These are phyloP conservation scores for Shiraia sp. DNA, from an alignment of 2,329 filamentous ascomycete species.

Conservation along the genomic window DNA sequence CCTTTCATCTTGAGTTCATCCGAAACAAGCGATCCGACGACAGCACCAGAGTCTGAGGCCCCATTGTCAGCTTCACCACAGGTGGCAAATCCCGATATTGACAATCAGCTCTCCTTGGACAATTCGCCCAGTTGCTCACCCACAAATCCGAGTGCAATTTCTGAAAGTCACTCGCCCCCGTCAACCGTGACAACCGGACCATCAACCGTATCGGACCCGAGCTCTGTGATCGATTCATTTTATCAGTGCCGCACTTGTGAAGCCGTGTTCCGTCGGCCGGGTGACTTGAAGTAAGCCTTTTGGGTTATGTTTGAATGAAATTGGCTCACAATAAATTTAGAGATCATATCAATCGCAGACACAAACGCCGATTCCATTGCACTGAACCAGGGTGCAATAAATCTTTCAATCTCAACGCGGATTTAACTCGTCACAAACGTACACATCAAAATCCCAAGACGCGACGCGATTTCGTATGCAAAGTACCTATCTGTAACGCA, in stretches of 20 bases:
- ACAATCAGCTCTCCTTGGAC: neutral
- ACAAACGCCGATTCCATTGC: slow-evolving; percentile 1
- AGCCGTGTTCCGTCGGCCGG: neutral
- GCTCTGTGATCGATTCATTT: neutral
- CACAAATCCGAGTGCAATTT: neutral
- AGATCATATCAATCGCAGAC: slow-evolving; percentile 2
- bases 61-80: neutral
- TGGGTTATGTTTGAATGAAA: neutral
- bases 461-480: neutral
- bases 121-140: neutral
- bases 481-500: neutral
- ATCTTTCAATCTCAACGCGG: neutral
- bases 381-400: neutral
- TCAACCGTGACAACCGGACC: neutral
- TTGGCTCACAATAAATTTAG: no score
- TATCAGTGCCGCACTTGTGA: no score
- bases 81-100: neutral
- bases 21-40: neutral
- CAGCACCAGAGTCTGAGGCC: neutral
- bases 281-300: slow-evolving; percentile 1
- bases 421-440: neutral
- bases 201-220: neutral
- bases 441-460: neutral
- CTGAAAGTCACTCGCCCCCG: neutral
- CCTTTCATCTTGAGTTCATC: neutral